These are phyloP conservation scores for Cyclotella baltica DNA, from an alignment of 108 stramenopile genomes.

Conservation along the genomic window DNA sequence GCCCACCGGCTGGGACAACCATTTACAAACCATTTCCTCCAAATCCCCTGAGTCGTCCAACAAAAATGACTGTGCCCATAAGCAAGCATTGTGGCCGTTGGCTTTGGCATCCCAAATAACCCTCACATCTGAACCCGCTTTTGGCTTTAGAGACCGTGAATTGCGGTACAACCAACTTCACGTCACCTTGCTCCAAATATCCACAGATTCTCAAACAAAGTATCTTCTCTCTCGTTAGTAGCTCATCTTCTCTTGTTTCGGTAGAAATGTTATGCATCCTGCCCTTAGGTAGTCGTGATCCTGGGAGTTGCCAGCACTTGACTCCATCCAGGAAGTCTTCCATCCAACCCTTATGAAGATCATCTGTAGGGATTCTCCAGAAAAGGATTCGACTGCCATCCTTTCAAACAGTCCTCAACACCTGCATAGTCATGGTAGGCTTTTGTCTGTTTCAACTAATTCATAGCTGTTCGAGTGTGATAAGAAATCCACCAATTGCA, in stretches of 20 bases:
- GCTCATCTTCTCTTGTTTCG: not conserved
- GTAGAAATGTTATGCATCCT: not conserved
- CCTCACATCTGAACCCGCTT: not conserved
- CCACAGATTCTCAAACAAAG: not conserved
- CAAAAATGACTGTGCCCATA: not conserved
- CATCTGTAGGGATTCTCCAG: not conserved
- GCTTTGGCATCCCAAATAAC: too few species aligned
- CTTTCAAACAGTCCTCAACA: not conserved
- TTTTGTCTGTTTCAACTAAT: not conserved
- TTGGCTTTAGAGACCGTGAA: not conserved
- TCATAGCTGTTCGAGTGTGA: not conserved
- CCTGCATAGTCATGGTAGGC: not conserved
- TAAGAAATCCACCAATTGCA: not conserved
- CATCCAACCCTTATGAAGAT: not conserved
- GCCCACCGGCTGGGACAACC: not conserved
- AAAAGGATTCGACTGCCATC: conserved; percentile 12
- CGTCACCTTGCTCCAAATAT: not conserved
- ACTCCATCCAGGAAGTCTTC: conserved; percentile 7
- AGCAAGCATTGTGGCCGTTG: too few species aligned
- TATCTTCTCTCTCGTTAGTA: not conserved
- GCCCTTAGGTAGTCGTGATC: not conserved
- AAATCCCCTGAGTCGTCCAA: not conserved
- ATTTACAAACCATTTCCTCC: not conserved
- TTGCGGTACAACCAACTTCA: not conserved
- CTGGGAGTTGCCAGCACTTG: not conserved